Base-by-base conservation (phyloP, 176 grass and related monocot genomes). In the Poa pratensis region DNA sequence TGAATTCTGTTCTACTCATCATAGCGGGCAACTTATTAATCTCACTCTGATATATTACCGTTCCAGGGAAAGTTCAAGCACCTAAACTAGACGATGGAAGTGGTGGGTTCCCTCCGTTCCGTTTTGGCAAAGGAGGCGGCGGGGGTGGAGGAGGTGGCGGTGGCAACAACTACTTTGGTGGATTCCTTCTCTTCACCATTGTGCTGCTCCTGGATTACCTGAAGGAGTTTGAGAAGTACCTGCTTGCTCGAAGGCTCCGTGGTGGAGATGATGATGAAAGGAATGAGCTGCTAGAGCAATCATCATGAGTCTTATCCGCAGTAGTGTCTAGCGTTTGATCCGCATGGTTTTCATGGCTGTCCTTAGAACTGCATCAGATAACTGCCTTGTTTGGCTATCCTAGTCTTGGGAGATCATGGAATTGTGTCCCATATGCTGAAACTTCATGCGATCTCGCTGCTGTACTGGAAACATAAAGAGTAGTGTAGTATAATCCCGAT, bases 131-230 rank as follows among this genome's bases (percentile, higher is more conserved):
- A 69, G 89, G 89, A 4, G 89, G 89, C 0, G 89, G 85, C 0
- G 85, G 89, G 0, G 89, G 85, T 14, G 89, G 89, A 5, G 89
- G 85, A 20, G 89, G 89, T 0, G 85, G 89, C 0, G 76, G 89
- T 16, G 89, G 85, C 28, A 80, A 42, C 69, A 87, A 50, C 80
- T 91, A 87, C 80, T 91, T 91, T 17, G 89, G 89, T 9, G 85
- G 89, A 23, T 91, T 91, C 62, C 76, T 91, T 76, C 85, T 91
- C 69, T 91, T 91, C 89, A 69, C 69, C 3, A 76, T 71, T 0
- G 89, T 91, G 30, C 43, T 91, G 89, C 89, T 90, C 39, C 35
- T 90, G 43, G 85, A 91, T 42, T 91, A 91, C 81, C 69, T 91
- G 50, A 91, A 87, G 76, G 89, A 91, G 28, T 84, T 91, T 0